Evolutionary conservation across 2,329 filamentous ascomycete genomes (phyloP).

Genomic region (Colletotrichum euphorbiae): DNA sequence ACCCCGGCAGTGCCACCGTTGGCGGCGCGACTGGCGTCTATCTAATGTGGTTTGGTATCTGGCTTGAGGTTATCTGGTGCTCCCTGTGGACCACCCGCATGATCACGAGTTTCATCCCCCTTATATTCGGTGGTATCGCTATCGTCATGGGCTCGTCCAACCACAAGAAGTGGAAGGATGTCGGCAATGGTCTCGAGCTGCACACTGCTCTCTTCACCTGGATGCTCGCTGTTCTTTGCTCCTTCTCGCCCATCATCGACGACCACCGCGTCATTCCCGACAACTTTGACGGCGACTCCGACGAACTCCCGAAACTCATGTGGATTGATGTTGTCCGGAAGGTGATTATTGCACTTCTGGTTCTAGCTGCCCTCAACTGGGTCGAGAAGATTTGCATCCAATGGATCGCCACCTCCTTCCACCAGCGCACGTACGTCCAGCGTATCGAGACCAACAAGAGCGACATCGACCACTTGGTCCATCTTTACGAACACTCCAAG

Average conservation of each 20-base stretch:
- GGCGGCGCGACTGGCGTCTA: slow-evolving; percentile 78
- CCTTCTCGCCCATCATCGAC: slow-evolving; percentile 85
- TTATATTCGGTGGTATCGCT: slow-evolving; percentile 63
- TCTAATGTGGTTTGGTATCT: slow-evolving; percentile 92
- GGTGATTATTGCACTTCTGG: slow-evolving; percentile 86
- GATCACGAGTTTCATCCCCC: slow-evolving; percentile 62
- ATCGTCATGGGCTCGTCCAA: slow-evolving; percentile 85
- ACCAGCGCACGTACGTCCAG: slow-evolving; percentile 89
- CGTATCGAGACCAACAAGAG: slow-evolving; percentile 94
- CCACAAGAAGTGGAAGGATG: slow-evolving; percentile 91
- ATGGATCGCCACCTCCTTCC: slow-evolving; percentile 93
- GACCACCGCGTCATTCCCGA: slow-evolving; percentile 57
- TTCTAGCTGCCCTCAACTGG: slow-evolving; percentile 83
- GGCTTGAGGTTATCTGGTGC: slow-evolving; percentile 94
- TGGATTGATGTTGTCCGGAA: slow-evolving; percentile 89
- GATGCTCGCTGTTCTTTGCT: slow-evolving; percentile 88
- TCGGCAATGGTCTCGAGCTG: slow-evolving; percentile 86
- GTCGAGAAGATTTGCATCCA: slow-evolving; percentile 94
- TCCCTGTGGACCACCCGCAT: slow-evolving; percentile 83
- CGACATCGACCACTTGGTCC: slow-evolving; percentile 74
- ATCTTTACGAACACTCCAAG: slow-evolving; percentile 78
- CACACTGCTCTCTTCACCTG: slow-evolving; percentile 90
- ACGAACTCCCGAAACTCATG: slow-evolving; percentile 51
- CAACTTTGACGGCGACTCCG: slow-evolving; percentile 55
- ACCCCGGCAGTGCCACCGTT: slow-evolving; percentile 58